Evolutionary conservation across 2,329 filamentous ascomycete genomes (phyloP), one percentile per base, ranked within the genome.

Genomic region (Phialemonium atrogriseum): DNA sequence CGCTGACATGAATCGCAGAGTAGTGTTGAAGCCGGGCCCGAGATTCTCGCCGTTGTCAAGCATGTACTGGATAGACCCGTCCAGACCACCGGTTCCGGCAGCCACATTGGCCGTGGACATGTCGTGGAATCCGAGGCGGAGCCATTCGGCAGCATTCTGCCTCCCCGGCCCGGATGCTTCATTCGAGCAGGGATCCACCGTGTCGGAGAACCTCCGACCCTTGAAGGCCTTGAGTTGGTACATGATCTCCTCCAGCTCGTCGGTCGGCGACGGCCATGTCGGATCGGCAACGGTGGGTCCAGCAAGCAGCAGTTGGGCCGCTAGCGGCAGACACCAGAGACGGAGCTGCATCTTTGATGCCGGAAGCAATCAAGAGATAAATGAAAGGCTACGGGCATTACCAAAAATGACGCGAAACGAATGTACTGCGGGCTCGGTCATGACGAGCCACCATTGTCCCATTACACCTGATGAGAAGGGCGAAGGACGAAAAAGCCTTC

Each of bases 191-290:
- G 27, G 27, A 10, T 20, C 17, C n/a, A 28, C 17, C 10, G 27
- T 28, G 15, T 62, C 60, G 19, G 70, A 62, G 44, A 78, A 74
- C 22, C 64, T 62, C 40, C 70, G 60, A 21, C 63, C 58, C 20
- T 62, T 58, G 44, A 71, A 71, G 9, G 68, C 69, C 13, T 57
- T 53, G 35, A 66, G 64, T 40, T 77, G 66, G 43, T 66, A 73
- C 62, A 77, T 72, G 40, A 77, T 66, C 47, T 76, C 73, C 48
- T 78, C 73, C 27, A 78, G 51, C 45, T 77, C 72, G 43, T 78
- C 73, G 12, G 62, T 60, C 13, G 59, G 43, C 3, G 68, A 64
- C 2, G 73, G 73, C 73, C 73, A 78, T 38, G 70, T 77, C 22
- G 66, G 67, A 36, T 66, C 62, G 22, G 68, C 62, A n/a, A n/a